These are phyloP conservation scores for Crotalaria pallida DNA, from an alignment of 306 rosid genomes.

Conservation along the genomic window DNA sequence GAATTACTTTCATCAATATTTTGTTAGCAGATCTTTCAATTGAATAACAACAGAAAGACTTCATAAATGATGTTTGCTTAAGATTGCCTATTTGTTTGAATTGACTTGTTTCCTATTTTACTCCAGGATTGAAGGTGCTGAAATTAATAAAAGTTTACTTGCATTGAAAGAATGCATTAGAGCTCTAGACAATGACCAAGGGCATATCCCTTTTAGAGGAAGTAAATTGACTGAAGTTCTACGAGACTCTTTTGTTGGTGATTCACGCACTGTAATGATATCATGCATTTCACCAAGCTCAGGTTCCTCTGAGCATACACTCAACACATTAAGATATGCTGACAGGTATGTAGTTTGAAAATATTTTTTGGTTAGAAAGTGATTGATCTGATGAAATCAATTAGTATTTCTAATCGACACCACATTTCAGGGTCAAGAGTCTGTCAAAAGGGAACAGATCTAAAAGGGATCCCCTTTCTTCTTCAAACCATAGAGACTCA, in stretches of 20 bases:
- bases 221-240: conserved; percentile 88
- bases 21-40: conserved; percentile 15
- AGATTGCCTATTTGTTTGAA: conserved; percentile 3
- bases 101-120: background rate
- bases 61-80: background rate
- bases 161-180: no score
- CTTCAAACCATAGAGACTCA: conserved; percentile 56
- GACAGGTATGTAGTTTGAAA: conserved; percentile 52
- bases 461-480: conserved; percentile 55
- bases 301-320: conserved; percentile 85
- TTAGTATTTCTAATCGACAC: conserved; percentile 12
- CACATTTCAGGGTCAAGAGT: conserved; percentile 60
- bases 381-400: conserved; percentile 6
- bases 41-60: conserved; percentile 1
- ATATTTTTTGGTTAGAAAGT: background rate
- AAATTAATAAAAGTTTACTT: no score
- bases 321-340: conserved; percentile 83
- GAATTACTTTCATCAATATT: conserved; percentile 8
- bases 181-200: no score
- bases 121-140: no score
- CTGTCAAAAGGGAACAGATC: conserved; percentile 62
- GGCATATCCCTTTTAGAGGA: no score
- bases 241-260: conserved; percentile 79
- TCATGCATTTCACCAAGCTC: conserved; percentile 88
- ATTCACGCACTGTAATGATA: conserved; percentile 85